These are phyloP conservation scores for Parafenestella ontariensis DNA, from an alignment of 2,329 filamentous ascomycete genomes.

Conservation along the genomic window DNA sequence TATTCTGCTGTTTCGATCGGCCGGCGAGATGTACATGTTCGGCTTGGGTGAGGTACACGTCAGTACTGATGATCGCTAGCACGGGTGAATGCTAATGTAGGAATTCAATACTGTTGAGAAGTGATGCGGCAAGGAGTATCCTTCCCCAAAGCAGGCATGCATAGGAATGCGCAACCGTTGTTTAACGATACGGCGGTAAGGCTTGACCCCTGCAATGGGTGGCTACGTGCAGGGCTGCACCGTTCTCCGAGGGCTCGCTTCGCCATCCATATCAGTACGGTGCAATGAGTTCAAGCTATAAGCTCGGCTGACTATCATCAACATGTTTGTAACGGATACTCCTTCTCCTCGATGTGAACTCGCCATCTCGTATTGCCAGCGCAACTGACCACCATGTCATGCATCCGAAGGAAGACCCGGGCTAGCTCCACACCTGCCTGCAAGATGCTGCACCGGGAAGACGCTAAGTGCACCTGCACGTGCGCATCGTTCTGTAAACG, in stretches of 20 bases:
- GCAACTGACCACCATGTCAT: background rate
- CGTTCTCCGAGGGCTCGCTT: too few relatives aligned
- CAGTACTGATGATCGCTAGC: conserved; percentile 3
- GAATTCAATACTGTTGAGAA: conserved; percentile 1
- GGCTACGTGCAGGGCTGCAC: too few relatives aligned
- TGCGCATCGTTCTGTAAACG: conserved; percentile 4
- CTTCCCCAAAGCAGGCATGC: too few relatives aligned
- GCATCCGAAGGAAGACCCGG: background rate
- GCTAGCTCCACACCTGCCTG: conserved; percentile 10
- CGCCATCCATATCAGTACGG: too few relatives aligned
- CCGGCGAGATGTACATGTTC: conserved; percentile 1
- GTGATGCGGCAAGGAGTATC: background rate
- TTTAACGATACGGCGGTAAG: too few relatives aligned
- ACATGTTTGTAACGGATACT: background rate
- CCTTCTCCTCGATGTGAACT: background rate
- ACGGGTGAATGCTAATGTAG: background rate
- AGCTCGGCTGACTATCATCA: too few relatives aligned
- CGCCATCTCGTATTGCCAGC: background rate
- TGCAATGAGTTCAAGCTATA: too few relatives aligned
- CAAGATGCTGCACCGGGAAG: conserved; percentile 10
- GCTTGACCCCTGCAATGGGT: too few relatives aligned
- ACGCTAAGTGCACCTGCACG: conserved; percentile 9
- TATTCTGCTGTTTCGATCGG: conserved; percentile 1
- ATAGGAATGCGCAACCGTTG: too few relatives aligned
- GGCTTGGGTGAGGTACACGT: conserved; percentile 3